phyloP scores from a whole-genome alignment of 78 protist species.

The Guillardia theta region DNA sequence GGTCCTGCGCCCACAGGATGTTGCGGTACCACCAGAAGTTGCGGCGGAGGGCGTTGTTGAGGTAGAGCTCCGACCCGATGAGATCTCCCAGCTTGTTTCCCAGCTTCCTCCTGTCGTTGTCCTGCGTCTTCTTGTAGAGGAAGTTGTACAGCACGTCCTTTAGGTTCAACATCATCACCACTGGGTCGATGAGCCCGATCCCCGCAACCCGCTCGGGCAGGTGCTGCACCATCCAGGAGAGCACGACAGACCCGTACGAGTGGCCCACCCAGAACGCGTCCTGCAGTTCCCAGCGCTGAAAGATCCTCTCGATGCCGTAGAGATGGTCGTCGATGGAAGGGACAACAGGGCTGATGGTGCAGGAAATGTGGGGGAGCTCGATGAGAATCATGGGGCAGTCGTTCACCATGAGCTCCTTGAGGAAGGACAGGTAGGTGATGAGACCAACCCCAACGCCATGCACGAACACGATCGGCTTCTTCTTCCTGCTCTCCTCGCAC shows the following conservation, averaged over 20 bases:
- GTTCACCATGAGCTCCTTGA: background rate
- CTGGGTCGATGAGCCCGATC: background rate
- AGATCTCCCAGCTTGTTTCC: background rate
- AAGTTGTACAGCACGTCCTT: conserved; percentile 31
- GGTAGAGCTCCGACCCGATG: background rate
- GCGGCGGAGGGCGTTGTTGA: background rate
- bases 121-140: background rate
- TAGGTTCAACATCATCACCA: background rate
- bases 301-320: background rate
- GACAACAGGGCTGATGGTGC: background rate
- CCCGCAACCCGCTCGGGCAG: background rate
- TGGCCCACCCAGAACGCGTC: background rate
- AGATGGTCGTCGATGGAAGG: background rate
- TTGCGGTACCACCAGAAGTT: conserved; percentile 35
- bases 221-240: conserved; percentile 10
- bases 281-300: background rate
- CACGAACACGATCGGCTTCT: background rate
- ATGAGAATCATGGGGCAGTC: background rate
- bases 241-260: conserved; percentile 1
- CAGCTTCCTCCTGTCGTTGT: background rate
- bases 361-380: background rate
- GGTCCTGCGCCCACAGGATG: background rate
- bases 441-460: conserved; percentile 27
- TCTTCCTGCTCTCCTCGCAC: background rate
- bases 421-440: background rate